A percentile compares a stretch with the other conserved stretches of the same genome.
Conservation (phyloP, 768 basidiomycete species). For the Filobasidium wieringae region DNA sequence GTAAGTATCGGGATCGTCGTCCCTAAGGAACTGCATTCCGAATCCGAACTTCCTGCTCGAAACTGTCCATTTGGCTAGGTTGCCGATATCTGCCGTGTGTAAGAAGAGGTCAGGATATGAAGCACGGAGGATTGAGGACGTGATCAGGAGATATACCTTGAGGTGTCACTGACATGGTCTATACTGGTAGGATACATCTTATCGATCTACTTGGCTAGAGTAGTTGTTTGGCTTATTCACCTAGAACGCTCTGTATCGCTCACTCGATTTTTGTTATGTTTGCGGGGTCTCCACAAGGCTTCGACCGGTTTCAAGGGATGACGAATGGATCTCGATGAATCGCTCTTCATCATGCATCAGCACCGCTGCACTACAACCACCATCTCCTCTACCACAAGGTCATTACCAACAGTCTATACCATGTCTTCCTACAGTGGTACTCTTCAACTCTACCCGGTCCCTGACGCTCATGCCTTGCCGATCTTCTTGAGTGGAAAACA, state of each 20-base stretch:
- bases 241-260: no score
- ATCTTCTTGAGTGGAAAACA: background rate
- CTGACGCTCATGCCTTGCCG: background rate
- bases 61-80: constrained; percentile 85
- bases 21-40: constrained; percentile 80
- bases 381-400: background rate
- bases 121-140: background rate
- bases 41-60: constrained; percentile 95
- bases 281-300: background rate
- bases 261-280: background rate
- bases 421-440: background rate
- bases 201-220: background rate
- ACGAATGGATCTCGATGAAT: background rate
- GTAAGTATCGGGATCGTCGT: constrained; percentile 80
- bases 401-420: background rate
- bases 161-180: background rate
- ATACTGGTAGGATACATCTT: background rate
- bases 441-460: background rate
- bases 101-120: background rate
- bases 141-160: background rate
- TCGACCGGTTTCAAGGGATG: background rate
- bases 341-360: background rate
- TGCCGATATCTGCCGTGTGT: constrained; percentile 47
- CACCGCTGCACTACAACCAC: background rate
- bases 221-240: no score